Percentiles rank a stretch among this genome's conserved stretches.
phyloP scores from a whole-genome alignment of 495 filamentous ascomycete genomes.

The Glutinoglossum americanum region DNA sequence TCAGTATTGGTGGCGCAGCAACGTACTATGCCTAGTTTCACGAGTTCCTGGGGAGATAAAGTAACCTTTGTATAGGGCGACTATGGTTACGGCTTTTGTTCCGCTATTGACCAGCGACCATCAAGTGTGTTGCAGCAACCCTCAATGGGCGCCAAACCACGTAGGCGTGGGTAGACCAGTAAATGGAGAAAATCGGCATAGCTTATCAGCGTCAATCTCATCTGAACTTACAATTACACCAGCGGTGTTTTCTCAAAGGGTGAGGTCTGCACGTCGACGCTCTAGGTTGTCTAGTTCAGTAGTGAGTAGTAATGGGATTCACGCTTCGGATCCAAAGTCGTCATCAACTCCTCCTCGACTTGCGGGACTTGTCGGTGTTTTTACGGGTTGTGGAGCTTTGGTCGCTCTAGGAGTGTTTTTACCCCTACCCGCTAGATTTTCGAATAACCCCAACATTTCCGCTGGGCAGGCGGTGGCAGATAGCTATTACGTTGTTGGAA shows the following conservation, averaged over 20 bases:
- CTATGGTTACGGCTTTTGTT: constrained; percentile 92
- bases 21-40: constrained; percentile 26
- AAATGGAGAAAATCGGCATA: constrained; percentile 9
- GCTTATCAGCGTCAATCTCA: constrained; percentile 30
- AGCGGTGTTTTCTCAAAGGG: constrained; percentile 18
- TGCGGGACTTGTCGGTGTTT: constrained; percentile 77
- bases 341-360: constrained; percentile 26
- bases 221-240: constrained; percentile 45
- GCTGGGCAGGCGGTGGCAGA: constrained; percentile 46
- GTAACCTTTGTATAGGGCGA: constrained; percentile 28
- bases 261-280: background rate
- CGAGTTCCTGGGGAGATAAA: background rate
- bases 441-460: constrained; percentile 37
- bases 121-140: background rate
- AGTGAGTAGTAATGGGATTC: background rate
- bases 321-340: background rate
- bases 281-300: background rate
- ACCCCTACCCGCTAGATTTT: constrained; percentile 62
- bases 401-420: constrained; percentile 64
- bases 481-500: constrained; percentile 70
- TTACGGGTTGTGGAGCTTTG: constrained; percentile 79
- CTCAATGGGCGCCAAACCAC: background rate
- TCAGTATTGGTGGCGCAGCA: constrained; percentile 77
- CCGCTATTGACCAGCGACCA: constrained; percentile 23
- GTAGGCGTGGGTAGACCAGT: background rate